phyloP scores from a whole-genome alignment of 139 green algal species.

The Deuterostichococcus epilithicus region DNA sequence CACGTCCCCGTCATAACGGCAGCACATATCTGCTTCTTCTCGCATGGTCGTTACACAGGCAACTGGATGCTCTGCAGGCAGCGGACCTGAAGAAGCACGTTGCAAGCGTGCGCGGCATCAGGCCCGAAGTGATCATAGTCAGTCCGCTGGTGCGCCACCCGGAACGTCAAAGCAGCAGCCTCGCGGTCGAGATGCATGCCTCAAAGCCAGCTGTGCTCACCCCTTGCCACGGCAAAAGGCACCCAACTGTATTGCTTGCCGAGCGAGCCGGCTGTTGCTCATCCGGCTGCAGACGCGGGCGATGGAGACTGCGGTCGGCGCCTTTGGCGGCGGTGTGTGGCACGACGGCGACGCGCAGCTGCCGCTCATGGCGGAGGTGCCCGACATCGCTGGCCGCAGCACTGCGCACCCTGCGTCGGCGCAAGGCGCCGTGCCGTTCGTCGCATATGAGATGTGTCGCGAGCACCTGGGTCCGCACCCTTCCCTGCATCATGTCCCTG shows the following conservation, averaged over 20 bases:
- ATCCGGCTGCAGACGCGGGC: constrained; percentile 43
- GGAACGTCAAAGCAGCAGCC: too few relatives aligned
- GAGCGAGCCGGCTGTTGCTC: too few relatives aligned
- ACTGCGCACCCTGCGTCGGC: background rate
- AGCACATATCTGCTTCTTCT: background rate
- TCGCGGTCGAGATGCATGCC: too few relatives aligned
- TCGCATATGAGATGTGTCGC: constrained; percentile 11
- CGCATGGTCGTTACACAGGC: background rate
- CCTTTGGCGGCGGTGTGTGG: constrained; percentile 27
- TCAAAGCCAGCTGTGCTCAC: too few relatives aligned
- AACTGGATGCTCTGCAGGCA: constrained; percentile 15
- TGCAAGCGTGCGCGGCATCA: background rate
- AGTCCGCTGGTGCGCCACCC: background rate
- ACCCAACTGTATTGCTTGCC: too few relatives aligned
- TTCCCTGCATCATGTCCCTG: too few relatives aligned
- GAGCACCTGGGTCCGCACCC: constrained; percentile 41
- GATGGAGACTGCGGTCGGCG: constrained; percentile 46
- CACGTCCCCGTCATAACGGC: background rate
- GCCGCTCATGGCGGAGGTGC: constrained; percentile 38
- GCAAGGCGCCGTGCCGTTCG: background rate
- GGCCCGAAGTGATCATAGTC: background rate
- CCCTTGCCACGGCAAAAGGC: too few relatives aligned
- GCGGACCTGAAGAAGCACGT: constrained; percentile 29
- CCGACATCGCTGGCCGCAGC: background rate
- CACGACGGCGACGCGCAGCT: constrained; percentile 4